A percentile compares a stretch with the other conserved stretches of the same genome.
phyloP scores from a whole-genome alignment of 768 basidiomycete species.

The Termitomyces sp. region DNA sequence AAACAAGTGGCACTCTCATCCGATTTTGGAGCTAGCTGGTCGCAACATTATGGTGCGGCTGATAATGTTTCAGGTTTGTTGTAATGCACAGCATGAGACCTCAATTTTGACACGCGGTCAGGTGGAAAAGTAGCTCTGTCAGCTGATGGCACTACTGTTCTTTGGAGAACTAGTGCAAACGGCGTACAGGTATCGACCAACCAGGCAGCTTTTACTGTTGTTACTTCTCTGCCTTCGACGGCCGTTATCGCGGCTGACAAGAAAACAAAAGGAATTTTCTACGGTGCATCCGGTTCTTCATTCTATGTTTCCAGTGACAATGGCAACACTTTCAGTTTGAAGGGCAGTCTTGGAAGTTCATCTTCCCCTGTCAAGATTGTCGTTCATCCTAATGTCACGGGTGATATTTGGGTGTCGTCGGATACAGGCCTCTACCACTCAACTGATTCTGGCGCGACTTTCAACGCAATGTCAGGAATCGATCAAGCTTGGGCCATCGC shows the following conservation, averaged over 20 bases:
- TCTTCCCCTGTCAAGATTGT: constrained; percentile 44
- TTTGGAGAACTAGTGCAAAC: constrained; percentile 46
- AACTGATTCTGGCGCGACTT: constrained; percentile 42
- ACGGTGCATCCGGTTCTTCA: constrained; percentile 45
- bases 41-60: constrained; percentile 49
- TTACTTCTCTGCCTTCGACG: constrained; percentile 43
- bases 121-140: constrained; percentile 41
- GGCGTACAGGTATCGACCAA: constrained; percentile 50
- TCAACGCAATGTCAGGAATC: constrained; percentile 40
- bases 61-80: constrained; percentile 33
- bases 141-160: constrained; percentile 49
- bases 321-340: constrained; percentile 43
- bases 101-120: constrained; percentile 5
- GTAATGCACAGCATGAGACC: background rate
- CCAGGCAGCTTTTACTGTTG: constrained; percentile 40
- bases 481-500: constrained; percentile 52
- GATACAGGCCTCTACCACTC: constrained; percentile 54
- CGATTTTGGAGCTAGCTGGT: constrained; percentile 51
- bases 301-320: constrained; percentile 60
- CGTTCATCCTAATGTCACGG: constrained; percentile 46
- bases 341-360: constrained; percentile 40
- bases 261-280: constrained; percentile 49
- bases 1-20: constrained; percentile 55
- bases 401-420: constrained; percentile 62
- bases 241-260: constrained; percentile 63